Evolutionary conservation across 176 grass and related monocot genomes (phyloP).

Genomic region (Phoenix dactylifera): DNA sequence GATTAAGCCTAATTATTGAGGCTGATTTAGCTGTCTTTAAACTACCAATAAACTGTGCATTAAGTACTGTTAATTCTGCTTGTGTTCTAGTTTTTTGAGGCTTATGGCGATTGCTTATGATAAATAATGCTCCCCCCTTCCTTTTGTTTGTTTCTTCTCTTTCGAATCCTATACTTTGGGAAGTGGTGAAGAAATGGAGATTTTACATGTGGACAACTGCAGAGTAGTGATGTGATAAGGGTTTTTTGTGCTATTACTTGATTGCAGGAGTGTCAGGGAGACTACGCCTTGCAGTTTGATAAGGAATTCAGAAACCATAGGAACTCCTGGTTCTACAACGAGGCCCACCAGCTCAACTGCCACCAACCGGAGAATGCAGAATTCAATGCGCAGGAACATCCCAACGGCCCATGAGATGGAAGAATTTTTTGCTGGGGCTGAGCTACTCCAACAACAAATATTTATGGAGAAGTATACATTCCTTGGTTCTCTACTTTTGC

Average conservation of each 20-base stretch:
- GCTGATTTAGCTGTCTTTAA: no score
- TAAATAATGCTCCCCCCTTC: no score
- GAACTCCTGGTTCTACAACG: slow-evolving; percentile 52
- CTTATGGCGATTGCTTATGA: no score
- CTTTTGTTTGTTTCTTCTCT: not conserved
- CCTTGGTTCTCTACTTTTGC: not conserved
- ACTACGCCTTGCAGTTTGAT: slow-evolving; percentile 64
- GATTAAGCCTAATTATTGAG: no score
- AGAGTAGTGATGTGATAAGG: not conserved
- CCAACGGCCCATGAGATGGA: slow-evolving; percentile 51
- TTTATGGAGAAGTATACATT: slow-evolving; percentile 50
- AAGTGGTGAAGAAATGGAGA: no score
- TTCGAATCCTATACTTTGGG: no score
- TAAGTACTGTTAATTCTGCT: no score
- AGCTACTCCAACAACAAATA: slow-evolving; percentile 32
- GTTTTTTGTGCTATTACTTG: not conserved
- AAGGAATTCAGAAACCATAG: slow-evolving; percentile 40
- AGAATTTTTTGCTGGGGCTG: slow-evolving; percentile 52
- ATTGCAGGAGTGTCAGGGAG: slow-evolving; percentile 48
- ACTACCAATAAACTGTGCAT: no score
- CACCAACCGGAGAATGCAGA: slow-evolving; percentile 19
- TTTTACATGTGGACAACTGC: no score
- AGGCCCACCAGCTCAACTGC: slow-evolving; percentile 27
- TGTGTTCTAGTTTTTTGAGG: no score
- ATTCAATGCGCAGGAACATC: slow-evolving; percentile 18